These are phyloP conservation scores for Bruguiera gymnorhiza DNA, from an alignment of 345 rosid species.

Conservation along the genomic window DNA sequence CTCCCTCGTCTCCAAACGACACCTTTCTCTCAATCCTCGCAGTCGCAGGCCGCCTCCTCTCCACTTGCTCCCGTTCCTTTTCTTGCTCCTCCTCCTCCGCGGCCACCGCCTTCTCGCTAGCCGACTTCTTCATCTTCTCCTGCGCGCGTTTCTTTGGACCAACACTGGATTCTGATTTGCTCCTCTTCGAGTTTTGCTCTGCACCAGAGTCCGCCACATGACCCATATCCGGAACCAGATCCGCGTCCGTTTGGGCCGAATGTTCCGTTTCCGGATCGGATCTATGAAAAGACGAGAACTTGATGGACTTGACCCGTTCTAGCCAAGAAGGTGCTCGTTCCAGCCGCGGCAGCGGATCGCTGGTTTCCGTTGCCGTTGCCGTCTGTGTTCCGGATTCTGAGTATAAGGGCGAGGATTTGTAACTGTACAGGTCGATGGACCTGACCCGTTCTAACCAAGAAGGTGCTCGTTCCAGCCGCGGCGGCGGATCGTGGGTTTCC, in stretches of 20 bases:
- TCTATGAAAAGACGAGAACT: slow-evolving; percentile 8
- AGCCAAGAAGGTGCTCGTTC: slow-evolving; percentile 11
- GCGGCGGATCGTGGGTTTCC: neutral
- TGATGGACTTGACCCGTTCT: slow-evolving; percentile 20
- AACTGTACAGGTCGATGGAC: slow-evolving; percentile 43
- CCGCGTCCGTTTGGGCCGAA: slow-evolving; percentile 6
- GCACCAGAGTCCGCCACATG: neutral
- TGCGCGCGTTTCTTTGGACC: slow-evolving; percentile 4
- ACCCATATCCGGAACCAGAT: neutral
- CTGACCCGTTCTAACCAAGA: slow-evolving; percentile 59
- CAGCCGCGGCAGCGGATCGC: neutral
- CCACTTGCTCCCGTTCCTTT: slow-evolving; percentile 15
- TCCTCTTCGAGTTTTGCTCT: slow-evolving; percentile 32
- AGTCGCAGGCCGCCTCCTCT: slow-evolving; percentile 17
- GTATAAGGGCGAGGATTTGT: slow-evolving; percentile 34
- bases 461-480: slow-evolving; percentile 39
- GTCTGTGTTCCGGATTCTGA: neutral
- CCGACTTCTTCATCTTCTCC: slow-evolving; percentile 61
- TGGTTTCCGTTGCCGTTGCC: neutral
- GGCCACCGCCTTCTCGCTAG: slow-evolving; percentile 45
- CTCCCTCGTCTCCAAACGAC: slow-evolving; percentile 25
- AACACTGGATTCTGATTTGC: slow-evolving; percentile 38
- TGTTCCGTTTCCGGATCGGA: slow-evolving; percentile 4
- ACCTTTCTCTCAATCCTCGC: slow-evolving; percentile 16
- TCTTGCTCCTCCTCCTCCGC: slow-evolving; percentile 16